Percentiles rank a stretch among this genome's conserved stretches.
These are phyloP conservation scores for Paraglomus brasilianum DNA, from an alignment of 192 early-diverging fungal species.

Conservation along the genomic window DNA sequence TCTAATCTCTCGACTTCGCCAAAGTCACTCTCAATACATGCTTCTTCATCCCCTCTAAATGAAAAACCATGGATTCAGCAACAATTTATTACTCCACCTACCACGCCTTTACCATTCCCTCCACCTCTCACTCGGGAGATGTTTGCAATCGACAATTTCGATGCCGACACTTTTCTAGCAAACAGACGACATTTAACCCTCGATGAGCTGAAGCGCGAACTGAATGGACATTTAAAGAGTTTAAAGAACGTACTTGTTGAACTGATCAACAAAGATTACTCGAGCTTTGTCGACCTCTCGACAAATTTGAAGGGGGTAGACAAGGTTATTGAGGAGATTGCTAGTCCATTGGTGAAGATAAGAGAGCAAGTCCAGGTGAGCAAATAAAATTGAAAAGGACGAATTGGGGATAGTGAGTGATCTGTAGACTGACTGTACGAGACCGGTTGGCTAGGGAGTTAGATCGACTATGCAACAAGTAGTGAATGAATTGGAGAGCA, in stretches of 20 bases:
- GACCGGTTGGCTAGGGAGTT: slow-evolving; percentile 44
- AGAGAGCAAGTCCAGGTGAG: slow-evolving; percentile 59
- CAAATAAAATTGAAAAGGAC: neutral
- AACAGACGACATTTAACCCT: slow-evolving; percentile 65
- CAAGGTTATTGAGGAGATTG: slow-evolving; percentile 60
- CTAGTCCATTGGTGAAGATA: slow-evolving; percentile 59
- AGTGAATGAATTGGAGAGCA: slow-evolving; percentile 54
- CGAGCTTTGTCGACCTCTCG: slow-evolving; percentile 77
- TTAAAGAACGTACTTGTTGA: slow-evolving; percentile 76
- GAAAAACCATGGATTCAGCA: no score
- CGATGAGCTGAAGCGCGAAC: slow-evolving; percentile 62
- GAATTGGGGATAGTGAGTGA: neutral
- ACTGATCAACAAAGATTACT: slow-evolving; percentile 76
- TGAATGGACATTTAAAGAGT: slow-evolving; percentile 52
- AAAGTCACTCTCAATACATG: no score
- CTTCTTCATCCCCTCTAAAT: no score
- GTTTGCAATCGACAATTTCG: slow-evolving; percentile 46
- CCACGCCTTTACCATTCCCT: slow-evolving; percentile 21
- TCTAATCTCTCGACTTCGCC: no score
- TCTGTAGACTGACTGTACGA: neutral
- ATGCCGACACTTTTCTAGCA: slow-evolving; percentile 61
- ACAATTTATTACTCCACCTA: no score
- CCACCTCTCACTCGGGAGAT: slow-evolving; percentile 18
- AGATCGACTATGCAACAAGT: slow-evolving; percentile 48
- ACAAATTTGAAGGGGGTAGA: slow-evolving; percentile 76